Conservation (phyloP, 495 filamentous ascomycete genomes). For the Astrocystis sublimbata region DNA sequence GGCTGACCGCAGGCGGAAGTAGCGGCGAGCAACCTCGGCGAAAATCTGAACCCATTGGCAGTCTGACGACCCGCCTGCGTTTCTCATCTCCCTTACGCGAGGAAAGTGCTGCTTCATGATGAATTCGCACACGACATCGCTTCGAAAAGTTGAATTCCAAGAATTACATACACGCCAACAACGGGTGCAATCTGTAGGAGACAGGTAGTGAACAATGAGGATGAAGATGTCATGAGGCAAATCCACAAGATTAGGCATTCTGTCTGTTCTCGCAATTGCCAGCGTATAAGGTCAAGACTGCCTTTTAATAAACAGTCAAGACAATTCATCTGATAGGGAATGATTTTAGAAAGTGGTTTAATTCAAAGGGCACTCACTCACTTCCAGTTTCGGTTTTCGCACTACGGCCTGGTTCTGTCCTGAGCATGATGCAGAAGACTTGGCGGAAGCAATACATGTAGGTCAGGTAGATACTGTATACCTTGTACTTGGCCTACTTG, state of each 20-base stretch:
- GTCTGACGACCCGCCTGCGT: constrained; percentile 20
- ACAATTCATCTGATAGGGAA: no score
- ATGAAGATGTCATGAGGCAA: constrained; percentile 57
- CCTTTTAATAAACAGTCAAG: no score
- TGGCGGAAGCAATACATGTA: no score
- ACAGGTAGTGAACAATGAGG: constrained; percentile 52
- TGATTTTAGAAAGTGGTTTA: no score
- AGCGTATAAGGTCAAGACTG: no score
- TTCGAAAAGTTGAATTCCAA: constrained; percentile 59
- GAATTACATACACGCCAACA: constrained; percentile 56
- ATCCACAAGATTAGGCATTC: constrained; percentile 44
- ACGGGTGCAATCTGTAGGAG: constrained; percentile 53
- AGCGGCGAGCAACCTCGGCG: constrained; percentile 56
- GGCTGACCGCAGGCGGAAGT: constrained; percentile 54
- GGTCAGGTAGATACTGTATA: no score
- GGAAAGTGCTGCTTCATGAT: constrained; percentile 57
- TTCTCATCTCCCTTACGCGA: constrained; percentile 53
- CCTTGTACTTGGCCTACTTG: no score
- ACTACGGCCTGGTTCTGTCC: no score
- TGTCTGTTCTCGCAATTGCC: background rate
- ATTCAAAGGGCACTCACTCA: no score
- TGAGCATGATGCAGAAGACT: no score
- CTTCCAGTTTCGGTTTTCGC: no score
- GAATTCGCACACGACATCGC: constrained; percentile 43
- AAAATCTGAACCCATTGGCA: constrained; percentile 48